Conservation (phyloP, 345 rosid species). For the Garcia nutans region DNA sequence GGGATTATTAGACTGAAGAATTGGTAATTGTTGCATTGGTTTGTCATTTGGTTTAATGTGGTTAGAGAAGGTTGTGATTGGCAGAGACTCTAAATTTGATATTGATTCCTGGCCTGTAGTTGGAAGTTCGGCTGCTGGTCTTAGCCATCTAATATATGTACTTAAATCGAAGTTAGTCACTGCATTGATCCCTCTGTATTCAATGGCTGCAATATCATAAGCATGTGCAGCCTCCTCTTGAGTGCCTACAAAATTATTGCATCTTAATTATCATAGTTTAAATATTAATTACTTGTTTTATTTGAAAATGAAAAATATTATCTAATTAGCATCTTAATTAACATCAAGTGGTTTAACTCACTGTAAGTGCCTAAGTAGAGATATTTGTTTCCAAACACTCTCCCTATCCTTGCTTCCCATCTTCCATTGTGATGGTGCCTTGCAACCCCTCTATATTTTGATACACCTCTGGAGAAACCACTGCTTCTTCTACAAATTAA, state of each 20-base stretch:
- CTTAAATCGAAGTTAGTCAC: slow-evolving; percentile 21
- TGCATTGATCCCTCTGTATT: slow-evolving; percentile 21
- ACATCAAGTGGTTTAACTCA: slow-evolving; percentile 22
- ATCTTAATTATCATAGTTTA: too few relatives aligned
- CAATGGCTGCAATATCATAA: slow-evolving; percentile 23
- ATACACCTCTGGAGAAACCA: slow-evolving; percentile 47
- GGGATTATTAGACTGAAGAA: slow-evolving; percentile 22
- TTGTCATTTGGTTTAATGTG: slow-evolving; percentile 17
- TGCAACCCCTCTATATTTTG: slow-evolving; percentile 50
- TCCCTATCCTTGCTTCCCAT: slow-evolving; percentile 77
- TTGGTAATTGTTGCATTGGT: slow-evolving; percentile 4
- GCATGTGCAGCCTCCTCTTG: slow-evolving; percentile 41
- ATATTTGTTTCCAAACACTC: slow-evolving; percentile 69
- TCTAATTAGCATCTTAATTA: too few relatives aligned
- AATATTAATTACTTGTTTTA: too few relatives aligned
- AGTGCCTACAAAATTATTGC: slow-evolving; percentile 27
- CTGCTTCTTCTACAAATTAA: slow-evolving; percentile 38
- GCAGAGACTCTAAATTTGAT: slow-evolving; percentile 9
- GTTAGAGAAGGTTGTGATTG: slow-evolving; percentile 1
- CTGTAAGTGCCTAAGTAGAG: slow-evolving; percentile 73
- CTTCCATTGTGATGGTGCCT: slow-evolving; percentile 70
- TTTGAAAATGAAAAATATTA: too few relatives aligned
- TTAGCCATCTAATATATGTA: slow-evolving; percentile 27
- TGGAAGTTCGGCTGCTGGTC: slow-evolving; percentile 26
- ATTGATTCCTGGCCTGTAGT: slow-evolving; percentile 20